Evolutionary conservation across 2,329 filamentous ascomycete genomes (phyloP).

Genomic region (Metarhizium album): DNA sequence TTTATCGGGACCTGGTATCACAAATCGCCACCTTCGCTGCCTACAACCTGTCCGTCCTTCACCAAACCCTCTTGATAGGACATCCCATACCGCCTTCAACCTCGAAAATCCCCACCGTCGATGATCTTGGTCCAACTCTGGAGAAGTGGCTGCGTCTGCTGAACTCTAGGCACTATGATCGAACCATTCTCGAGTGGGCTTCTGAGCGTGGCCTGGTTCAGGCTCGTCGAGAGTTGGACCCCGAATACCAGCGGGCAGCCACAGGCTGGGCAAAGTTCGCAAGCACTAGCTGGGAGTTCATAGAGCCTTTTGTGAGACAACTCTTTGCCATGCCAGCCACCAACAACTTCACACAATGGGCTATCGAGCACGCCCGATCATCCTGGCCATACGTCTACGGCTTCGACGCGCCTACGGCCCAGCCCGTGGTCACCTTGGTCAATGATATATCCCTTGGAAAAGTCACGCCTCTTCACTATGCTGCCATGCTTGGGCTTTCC

Average conservation of each 20-base stretch:
- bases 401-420: slow-evolving; percentile 5
- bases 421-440: slow-evolving; percentile 6
- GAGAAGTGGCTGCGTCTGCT: neutral
- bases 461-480: slow-evolving; percentile 22
- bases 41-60: neutral
- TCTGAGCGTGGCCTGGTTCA: neutral
- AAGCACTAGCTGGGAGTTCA: neutral
- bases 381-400: slow-evolving; percentile 16
- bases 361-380: slow-evolving; percentile 22
- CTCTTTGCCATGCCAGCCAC: neutral
- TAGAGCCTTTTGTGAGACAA: neutral
- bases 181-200: neutral
- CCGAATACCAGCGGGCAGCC: neutral
- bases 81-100: neutral
- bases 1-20: neutral
- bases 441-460: slow-evolving; percentile 18
- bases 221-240: neutral
- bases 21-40: neutral
- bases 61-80: neutral
- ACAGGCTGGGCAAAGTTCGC: neutral
- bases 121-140: neutral
- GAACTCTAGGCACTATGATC: neutral
- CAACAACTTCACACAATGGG: slow-evolving; percentile 26
- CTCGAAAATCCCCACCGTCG: neutral
- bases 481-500: slow-evolving; percentile 22